Base-by-base conservation (phyloP, 805 yeast species). In the Barnettozyma californica region DNA sequence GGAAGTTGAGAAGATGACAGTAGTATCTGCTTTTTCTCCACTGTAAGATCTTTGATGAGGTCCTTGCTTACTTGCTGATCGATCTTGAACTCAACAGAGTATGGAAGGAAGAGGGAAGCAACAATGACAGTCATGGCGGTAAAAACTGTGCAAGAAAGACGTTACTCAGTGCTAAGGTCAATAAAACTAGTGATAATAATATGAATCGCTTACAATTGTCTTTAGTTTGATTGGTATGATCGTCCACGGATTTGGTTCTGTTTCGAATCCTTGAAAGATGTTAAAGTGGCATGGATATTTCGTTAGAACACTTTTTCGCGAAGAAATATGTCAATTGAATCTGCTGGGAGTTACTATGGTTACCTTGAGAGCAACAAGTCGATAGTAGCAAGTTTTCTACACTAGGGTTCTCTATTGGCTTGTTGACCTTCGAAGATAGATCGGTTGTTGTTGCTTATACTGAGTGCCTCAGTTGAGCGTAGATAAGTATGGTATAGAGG, bases 21-120 rank as follows among this genome's bases (percentile, higher is more conserved):
- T 4, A 19, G 35, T 16, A 7, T 35, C 25, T 48, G 53, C 25
- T 36, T 45, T 47, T 53, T 57, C 36, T 57, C 58, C 13, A 53
- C 50, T 1, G 56, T 50, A 11, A 56, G 67, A 53, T 19, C 61
- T 64, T 16, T 65, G 69, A 41, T 75, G 66, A 43, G 60, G 64
- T 7, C 55, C 56, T 7, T 54, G 51, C 45, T 45, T 4, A 49
- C 31, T 13, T 45, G 21, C 7, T 63, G 63, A 16, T 65, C 58
- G 36, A 69, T 54, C 53, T 69, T 69, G 55, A 71, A 70, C 53
- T 84, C 87, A n/a, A 84, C 89, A 4, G 89, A 82, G 58, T 81
- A 81, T 2, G 94, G 94, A 42, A 85, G 69, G 56, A 84, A 84
- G 79, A 85, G 68, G 14, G 92, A 81, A 14, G 86, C 90, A 25